Evolutionary conservation across 1,284 basidiomycete genomes (phyloP).

Genomic region (Trichosporon coremiiforme): DNA sequence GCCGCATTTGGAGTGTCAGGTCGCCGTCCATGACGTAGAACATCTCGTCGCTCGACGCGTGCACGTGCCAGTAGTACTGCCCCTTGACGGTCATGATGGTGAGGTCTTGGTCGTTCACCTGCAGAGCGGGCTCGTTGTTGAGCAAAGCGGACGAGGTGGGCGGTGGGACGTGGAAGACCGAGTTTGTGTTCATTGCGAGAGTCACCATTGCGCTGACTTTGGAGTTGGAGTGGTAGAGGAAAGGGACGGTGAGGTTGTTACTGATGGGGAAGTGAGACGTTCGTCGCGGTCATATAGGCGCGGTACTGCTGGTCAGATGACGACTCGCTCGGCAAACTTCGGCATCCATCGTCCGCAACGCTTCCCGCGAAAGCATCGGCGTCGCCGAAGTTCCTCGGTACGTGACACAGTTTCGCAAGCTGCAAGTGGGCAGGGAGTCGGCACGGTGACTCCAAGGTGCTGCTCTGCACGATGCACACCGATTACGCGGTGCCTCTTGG

Average conservation of each 20-base stretch:
- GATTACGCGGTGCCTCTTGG: too few relatives aligned
- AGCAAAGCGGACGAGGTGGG: not conserved
- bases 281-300: not conserved
- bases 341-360: not conserved
- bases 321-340: slow-evolving; percentile 3
- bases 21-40: slow-evolving; percentile 27
- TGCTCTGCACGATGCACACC: too few relatives aligned
- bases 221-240: not conserved
- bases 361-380: too few relatives aligned
- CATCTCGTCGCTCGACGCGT: slow-evolving; percentile 20
- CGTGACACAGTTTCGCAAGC: too few relatives aligned
- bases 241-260: not conserved
- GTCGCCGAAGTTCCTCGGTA: too few relatives aligned
- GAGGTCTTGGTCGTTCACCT: slow-evolving; percentile 23
- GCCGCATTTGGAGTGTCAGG: slow-evolving; percentile 17
- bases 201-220: not conserved
- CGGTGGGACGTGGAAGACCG: slow-evolving; percentile 9
- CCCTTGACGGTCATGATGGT: slow-evolving; percentile 24
- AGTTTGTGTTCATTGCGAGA: slow-evolving; percentile 4
- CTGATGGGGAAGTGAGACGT: not conserved
- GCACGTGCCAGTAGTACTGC: slow-evolving; percentile 25
- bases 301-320: not conserved
- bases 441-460: too few relatives aligned
- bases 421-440: too few relatives aligned
- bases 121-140: slow-evolving; percentile 14